phyloP scores from a whole-genome alignment of 2,329 filamentous ascomycete genomes.

The Colletotrichum acutatum region DNA sequence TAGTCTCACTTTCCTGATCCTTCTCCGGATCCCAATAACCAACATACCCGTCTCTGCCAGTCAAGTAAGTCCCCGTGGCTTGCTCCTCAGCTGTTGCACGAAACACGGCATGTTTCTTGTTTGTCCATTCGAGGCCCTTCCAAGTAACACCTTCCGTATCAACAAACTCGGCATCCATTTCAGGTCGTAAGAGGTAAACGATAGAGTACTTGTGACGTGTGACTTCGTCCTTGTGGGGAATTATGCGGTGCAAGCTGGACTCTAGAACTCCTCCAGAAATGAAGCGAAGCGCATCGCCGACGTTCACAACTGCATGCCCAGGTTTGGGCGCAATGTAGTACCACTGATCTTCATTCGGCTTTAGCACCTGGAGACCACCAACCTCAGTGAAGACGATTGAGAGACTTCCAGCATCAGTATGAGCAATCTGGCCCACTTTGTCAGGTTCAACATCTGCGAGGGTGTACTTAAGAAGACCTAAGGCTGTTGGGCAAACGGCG shows the following conservation, averaged over 20 bases:
- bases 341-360: constrained; percentile 35
- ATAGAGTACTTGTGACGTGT: constrained; percentile 38
- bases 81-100: constrained; percentile 16
- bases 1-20: constrained; percentile 7
- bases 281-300: constrained; percentile 36
- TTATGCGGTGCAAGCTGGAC: constrained; percentile 37
- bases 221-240: constrained; percentile 34
- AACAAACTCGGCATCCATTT: constrained; percentile 37
- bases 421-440: constrained; percentile 30
- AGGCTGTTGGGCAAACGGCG: constrained; percentile 12
- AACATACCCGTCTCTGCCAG: constrained; percentile 17
- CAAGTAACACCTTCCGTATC: constrained; percentile 32
- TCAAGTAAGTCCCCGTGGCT: constrained; percentile 11
- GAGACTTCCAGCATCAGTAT: constrained; percentile 38
- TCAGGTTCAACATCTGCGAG: constrained; percentile 7
- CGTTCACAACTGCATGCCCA: constrained; percentile 31
- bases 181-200: constrained; percentile 38
- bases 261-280: constrained; percentile 28
- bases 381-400: constrained; percentile 39
- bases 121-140: constrained; percentile 38
- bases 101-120: constrained; percentile 38
- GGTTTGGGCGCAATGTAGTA: constrained; percentile 35
- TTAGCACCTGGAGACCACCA: constrained; percentile 36
- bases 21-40: constrained; percentile 20
- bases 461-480: constrained; percentile 18